Conservation (phyloP, 768 basidiomycete genomes). For the Tephrocybe sp. region DNA sequence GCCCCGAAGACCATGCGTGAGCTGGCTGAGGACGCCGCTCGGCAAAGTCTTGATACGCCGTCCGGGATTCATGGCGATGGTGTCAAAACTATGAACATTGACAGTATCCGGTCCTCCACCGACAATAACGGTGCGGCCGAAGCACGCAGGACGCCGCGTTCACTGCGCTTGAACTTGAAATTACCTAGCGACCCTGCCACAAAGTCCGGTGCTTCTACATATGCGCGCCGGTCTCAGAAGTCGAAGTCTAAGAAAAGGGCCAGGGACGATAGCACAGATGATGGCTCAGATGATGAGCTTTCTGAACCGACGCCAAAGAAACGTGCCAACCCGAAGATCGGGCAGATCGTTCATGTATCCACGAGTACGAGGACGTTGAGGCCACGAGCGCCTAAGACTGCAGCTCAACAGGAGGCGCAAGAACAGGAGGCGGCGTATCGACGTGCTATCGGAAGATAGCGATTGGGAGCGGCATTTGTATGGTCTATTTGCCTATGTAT, state of each 20-base stretch:
- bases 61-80: slow-evolving; percentile 3
- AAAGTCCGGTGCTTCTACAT: slow-evolving; percentile 9
- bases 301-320: slow-evolving; percentile 30
- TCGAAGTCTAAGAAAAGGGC: slow-evolving; percentile 17
- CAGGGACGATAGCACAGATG: slow-evolving; percentile 18
- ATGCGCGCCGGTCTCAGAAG: slow-evolving; percentile 11
- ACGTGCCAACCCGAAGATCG: slow-evolving; percentile 22
- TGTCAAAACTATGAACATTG: slow-evolving; percentile 10
- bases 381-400: slow-evolving; percentile 55
- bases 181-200: slow-evolving; percentile 4
- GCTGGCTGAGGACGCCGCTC: slow-evolving; percentile 50
- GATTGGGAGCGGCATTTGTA: not conserved
- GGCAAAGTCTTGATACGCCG: slow-evolving; percentile 16
- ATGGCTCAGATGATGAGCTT: slow-evolving; percentile 18
- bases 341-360: slow-evolving; percentile 20
- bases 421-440: slow-evolving; percentile 51
- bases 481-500: not conserved
- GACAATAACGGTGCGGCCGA: slow-evolving; percentile 1
- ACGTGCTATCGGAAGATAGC: slow-evolving; percentile 36
- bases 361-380: slow-evolving; percentile 61
- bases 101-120: slow-evolving; percentile 4
- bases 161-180: slow-evolving; percentile 10
- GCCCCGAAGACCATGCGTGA: slow-evolving; percentile 65
- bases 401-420: slow-evolving; percentile 47
- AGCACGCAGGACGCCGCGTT: slow-evolving; percentile 8